Conservation (phyloP, 176 grass and related monocot species). For the Otatea glauca region DNA sequence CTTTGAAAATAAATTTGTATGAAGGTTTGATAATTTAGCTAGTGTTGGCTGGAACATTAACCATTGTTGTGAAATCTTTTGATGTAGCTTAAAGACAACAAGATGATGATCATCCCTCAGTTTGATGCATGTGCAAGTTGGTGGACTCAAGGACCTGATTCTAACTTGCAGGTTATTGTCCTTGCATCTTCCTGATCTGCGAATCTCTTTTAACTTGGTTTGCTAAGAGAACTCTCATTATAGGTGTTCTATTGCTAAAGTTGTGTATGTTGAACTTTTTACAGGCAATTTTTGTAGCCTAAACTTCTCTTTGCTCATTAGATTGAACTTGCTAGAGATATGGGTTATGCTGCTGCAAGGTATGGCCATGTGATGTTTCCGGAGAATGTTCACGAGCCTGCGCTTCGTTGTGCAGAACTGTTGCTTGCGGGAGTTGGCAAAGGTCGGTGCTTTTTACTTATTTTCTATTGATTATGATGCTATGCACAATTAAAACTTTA, state of each 20-base stretch:
- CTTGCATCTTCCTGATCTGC: constrained; percentile 1
- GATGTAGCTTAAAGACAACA: constrained; percentile 63
- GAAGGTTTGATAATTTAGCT: background rate
- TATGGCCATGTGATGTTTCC: constrained; percentile 99
- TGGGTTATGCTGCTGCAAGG: constrained; percentile 93
- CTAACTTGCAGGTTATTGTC: constrained; percentile 71
- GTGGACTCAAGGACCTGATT: constrained; percentile 99
- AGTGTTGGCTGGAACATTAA: background rate
- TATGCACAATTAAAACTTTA: background rate
- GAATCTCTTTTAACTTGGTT: constrained; percentile 28
- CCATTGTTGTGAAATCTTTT: constrained; percentile 28
- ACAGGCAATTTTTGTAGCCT: constrained; percentile 52
- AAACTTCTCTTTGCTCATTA: constrained; percentile 68
- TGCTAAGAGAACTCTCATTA: constrained; percentile 23
- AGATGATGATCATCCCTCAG: constrained; percentile 71
- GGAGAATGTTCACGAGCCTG: constrained; percentile 94
- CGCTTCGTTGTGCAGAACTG: constrained; percentile 90
- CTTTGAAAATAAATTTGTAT: constrained; percentile 18
- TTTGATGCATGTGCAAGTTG: constrained; percentile 99
- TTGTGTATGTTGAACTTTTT: constrained; percentile 47
- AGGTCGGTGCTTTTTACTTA: constrained; percentile 51
- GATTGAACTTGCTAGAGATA: constrained; percentile 94
- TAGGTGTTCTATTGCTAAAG: constrained; percentile 48
- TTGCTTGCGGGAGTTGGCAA: constrained; percentile 88
- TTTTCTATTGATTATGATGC: background rate